Percentiles rank a stretch among this genome's conserved stretches.
These are phyloP conservation scores for Sedum album DNA, from an alignment of 164 flowering plant genomes.

Conservation along the genomic window DNA sequence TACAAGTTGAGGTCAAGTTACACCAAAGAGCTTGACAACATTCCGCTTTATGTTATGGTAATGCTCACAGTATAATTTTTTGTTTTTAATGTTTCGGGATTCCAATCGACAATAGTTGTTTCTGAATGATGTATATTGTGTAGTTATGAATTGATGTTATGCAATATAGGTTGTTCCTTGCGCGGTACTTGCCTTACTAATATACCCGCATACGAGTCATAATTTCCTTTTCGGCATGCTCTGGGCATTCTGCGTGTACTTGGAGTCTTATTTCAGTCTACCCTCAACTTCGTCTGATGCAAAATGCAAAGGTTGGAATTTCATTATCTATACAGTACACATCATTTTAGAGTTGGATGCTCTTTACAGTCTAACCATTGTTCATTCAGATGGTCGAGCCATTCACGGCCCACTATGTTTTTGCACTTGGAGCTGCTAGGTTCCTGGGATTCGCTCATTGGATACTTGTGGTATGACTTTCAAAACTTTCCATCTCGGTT, in stretches of 20 bases:
- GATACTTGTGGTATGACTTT: conserved; percentile 36
- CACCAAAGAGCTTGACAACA: conserved; percentile 56
- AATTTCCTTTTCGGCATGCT: conserved; percentile 19
- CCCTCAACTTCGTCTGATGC: conserved; percentile 84
- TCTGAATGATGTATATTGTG: not conserved
- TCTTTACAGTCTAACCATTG: not conserved
- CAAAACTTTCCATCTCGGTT: not conserved
- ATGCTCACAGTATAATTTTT: not conserved
- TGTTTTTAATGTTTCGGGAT: not conserved
- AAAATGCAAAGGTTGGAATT: conserved; percentile 64
- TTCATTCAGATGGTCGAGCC: conserved; percentile 77
- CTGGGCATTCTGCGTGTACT: conserved; percentile 68
- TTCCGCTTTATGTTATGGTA: conserved; percentile 55
- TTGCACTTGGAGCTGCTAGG: conserved; percentile 85
- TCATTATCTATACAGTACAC: not conserved
- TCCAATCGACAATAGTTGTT: not conserved
- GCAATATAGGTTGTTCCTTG: conserved; percentile 40
- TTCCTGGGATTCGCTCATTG: conserved; percentile 76
- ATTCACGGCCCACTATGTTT: conserved; percentile 79
- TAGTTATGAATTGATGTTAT: not conserved
- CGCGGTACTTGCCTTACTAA: conserved; percentile 37
- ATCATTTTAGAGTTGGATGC: not conserved
- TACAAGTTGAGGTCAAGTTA: conserved; percentile 65
- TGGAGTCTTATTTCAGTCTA: conserved; percentile 78
- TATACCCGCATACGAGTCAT: conserved; percentile 33